Evolutionary conservation across 2,329 filamentous ascomycete species (phyloP), one percentile per base, ranked within the genome.

Genomic region (Monascus ruber): DNA sequence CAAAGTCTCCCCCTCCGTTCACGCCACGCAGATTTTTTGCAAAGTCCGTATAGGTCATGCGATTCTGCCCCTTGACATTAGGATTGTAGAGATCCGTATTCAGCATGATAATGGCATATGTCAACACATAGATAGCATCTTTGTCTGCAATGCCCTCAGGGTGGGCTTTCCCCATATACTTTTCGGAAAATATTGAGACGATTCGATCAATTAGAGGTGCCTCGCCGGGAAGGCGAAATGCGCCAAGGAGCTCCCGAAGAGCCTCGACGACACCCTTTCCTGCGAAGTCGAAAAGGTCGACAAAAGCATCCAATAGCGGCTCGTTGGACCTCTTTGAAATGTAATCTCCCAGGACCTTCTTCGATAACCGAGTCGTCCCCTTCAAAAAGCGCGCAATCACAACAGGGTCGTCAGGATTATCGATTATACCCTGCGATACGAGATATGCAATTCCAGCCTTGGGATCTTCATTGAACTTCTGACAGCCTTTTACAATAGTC

Each of bases 51-150:
- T 81, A 72, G 1, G 79, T 79, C 91, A 98, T 98, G 32, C 89
- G 84, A 54, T 83, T 84, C 50, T 79, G 70, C 1, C 73, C 63
- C 51, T 77, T 66, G 45, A 96, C 63, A 50, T 95, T 96, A 0
- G 87, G 88, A 54, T 94, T 98, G 61, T 96, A 91, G 53, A 93
- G 83, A 56, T 98, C 91, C 1, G 89, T 95, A 56, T 98, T 98
- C 41, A 98, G 70, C 77, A 98, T 87, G 60, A 98, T 94, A 53
- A 95, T 93, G 31, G 88, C 91, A 58, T 98, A 98, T 0, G 85
- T 89, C 37, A 98, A 70, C 35, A 98, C 79, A 54, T 85, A 98
- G 24, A 91, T 80, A 5, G 87, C 79, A 59, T 98, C 91, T 51
- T 85, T 83, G 54, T 94, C 81, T 5, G 80, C 83, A 46, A 96